Base-by-base conservation (phyloP, 2,329 filamentous ascomycete genomes). In the Waltergamsia citrina region DNA sequence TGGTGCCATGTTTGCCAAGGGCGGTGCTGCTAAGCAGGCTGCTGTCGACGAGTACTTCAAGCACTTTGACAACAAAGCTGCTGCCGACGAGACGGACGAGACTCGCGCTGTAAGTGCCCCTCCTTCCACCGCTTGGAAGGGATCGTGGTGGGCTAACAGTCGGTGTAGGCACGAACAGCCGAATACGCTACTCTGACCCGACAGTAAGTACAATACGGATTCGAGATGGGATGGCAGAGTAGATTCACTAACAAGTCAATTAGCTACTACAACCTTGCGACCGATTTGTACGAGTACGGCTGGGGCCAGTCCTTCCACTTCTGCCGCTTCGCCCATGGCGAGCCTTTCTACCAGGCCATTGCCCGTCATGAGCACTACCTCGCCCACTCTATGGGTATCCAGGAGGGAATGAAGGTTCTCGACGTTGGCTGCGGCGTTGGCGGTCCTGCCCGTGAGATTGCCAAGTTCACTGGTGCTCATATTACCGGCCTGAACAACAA, bases 241-340 rank as follows among this genome's bases (percentile, higher is more conserved):
- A n/a, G 25, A 12, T 21, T 15, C 19, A 21, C 45, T 54, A 38
- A 52, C 48, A 28, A 12, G 14, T 21, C 23, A 32, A 10, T 11
- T 45, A 87, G 82, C 59, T 94, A 95, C 72, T 95, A 95, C 69
- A 94, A 95, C 64, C 76, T 94, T 32, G 87, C 85, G n/a, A 95
- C 88, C 46, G 88, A 94, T 54, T 63, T 94, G 33, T 94, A 94
- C 69, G 92, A 96, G 68, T 92, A 94, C 49, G 92, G 88, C 50
- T 98, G 92, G 88, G 85, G 85, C 41, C 80, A 87, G 52, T 90
- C 81, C 32, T 98, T 98, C 74, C 90, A 98, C 65, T 96, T 98
- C 73, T 94, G 85, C 66, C 86, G 90, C 43, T 95, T 90, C 62
- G 83, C 85, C 36, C 67, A 79, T 47, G 82, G 83, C 54, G 92